These are phyloP conservation scores for Pseudopithomyces chartarum DNA, from an alignment of 2,329 filamentous ascomycete species.

Conservation along the genomic window DNA sequence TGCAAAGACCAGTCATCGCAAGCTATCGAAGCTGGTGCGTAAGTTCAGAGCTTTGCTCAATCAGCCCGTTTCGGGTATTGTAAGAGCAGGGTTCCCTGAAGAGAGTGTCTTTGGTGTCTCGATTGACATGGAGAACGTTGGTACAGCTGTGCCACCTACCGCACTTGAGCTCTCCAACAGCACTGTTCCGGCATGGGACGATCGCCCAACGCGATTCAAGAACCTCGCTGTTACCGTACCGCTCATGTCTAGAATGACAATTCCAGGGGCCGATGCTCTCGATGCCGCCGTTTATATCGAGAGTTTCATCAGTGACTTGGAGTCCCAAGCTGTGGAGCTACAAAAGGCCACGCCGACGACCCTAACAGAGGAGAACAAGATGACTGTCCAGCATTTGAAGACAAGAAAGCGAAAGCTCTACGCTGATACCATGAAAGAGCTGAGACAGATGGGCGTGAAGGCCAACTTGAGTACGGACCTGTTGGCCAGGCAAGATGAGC, in stretches of 20 bases:
- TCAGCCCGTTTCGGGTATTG: constrained; percentile 71
- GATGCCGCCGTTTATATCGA: constrained; percentile 66
- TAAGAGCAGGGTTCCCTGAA: constrained; percentile 40
- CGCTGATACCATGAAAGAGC: constrained; percentile 80
- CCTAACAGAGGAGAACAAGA: constrained; percentile 87
- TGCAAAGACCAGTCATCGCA: constrained; percentile 85
- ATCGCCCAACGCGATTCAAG: constrained; percentile 67
- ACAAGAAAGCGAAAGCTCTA: constrained; percentile 87
- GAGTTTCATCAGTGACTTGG: constrained; percentile 71
- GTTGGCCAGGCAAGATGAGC: constrained; percentile 73
- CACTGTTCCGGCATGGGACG: constrained; percentile 36
- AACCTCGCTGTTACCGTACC: constrained; percentile 71
- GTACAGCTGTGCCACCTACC: constrained; percentile 16
- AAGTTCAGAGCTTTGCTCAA: constrained; percentile 84
- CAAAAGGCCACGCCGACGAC: constrained; percentile 80
- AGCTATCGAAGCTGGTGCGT: constrained; percentile 86
- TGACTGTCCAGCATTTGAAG: constrained; percentile 85
- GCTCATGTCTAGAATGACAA: constrained; percentile 73
- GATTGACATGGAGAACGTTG: constrained; percentile 17
- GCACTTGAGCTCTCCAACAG: constrained; percentile 27
- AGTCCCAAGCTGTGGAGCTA: constrained; percentile 71
- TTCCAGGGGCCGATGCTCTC: constrained; percentile 57
- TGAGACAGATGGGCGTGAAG: constrained; percentile 88
- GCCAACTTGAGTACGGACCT: constrained; percentile 78
- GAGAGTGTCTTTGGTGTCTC: constrained; percentile 17